A percentile compares a stretch with the other conserved stretches of the same genome.
phyloP scores from a whole-genome alignment of 352 stramenopile species.

The Pythium monospermum region DNA sequence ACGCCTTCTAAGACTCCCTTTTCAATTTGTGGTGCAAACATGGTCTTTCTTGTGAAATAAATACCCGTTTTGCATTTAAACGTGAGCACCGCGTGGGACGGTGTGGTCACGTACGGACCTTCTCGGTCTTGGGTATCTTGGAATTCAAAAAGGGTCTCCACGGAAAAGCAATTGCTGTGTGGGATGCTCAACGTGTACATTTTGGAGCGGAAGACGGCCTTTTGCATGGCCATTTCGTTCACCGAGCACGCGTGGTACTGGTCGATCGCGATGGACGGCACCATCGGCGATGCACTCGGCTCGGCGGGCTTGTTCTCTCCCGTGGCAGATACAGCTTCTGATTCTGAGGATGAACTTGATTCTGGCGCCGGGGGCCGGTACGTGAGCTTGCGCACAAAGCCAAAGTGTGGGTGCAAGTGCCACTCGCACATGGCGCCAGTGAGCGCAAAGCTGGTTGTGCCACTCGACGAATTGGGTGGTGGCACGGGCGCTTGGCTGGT shows the following conservation, averaged over 20 bases:
- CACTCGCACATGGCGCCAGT: conserved; percentile 30
- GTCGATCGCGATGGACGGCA: conserved; percentile 47
- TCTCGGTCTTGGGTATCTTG: conserved; percentile 26
- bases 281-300: conserved; percentile 1
- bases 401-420: conserved; percentile 47
- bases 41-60: conserved; percentile 25
- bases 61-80: conserved; percentile 26
- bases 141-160: conserved; percentile 51
- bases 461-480: neutral
- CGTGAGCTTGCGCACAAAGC: conserved; percentile 43
- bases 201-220: conserved; percentile 45
- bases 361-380: conserved; percentile 30
- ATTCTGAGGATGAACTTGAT: too few relatives aligned
- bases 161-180: conserved; percentile 60
- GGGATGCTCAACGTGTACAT: conserved; percentile 60
- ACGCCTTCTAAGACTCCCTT: conserved; percentile 27
- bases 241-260: conserved; percentile 50
- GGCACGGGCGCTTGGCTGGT: conserved; percentile 11
- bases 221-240: conserved; percentile 31
- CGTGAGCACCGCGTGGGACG: conserved; percentile 14
- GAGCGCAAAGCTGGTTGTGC: neutral
- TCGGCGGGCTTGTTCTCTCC: neutral
- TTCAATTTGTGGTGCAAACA: conserved; percentile 25
- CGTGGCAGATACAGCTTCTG: too few relatives aligned
- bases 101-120: conserved; percentile 13